A percentile compares a stretch with the other conserved stretches of the same genome.
These are phyloP conservation scores for Corymbia calophylla DNA, from an alignment of 441 rosid genomes.

Conservation along the genomic window DNA sequence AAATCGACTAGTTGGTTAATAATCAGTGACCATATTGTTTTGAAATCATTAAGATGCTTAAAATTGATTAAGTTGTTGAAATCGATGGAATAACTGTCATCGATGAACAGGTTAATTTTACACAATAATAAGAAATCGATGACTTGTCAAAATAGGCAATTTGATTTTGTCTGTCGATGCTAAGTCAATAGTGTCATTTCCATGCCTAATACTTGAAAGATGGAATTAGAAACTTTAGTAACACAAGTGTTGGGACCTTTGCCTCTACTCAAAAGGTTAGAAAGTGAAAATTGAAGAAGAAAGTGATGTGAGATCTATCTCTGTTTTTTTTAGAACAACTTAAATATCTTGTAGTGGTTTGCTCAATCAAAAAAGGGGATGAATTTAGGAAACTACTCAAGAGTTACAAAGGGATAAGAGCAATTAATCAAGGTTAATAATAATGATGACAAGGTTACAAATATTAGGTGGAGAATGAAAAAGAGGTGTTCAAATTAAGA, in stretches of 20 bases:
- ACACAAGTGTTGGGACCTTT: neutral
- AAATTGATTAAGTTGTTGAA: neutral
- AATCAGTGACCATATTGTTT: accelerated
- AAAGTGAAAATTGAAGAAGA: neutral
- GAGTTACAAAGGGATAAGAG: neutral
- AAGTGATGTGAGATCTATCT: neutral
- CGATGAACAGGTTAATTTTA: neutral
- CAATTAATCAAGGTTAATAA: neutral
- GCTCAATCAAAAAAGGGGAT: neutral
- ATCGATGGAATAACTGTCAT: neutral
- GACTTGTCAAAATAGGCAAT: neutral
- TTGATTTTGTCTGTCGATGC: neutral
- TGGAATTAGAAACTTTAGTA: neutral
- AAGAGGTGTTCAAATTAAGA: neutral
- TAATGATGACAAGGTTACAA: neutral
- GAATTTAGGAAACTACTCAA: neutral
- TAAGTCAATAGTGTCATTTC: neutral
- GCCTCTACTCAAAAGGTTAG: neutral
- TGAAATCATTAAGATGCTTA: neutral
- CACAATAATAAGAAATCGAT: neutral
- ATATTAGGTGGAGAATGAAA: neutral
- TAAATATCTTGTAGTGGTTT: neutral
- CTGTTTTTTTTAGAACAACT: too few species aligned
- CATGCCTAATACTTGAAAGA: neutral
- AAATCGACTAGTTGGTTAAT: neutral